Conservation (phyloP, 2,329 filamentous ascomycete species). For the Colletotrichum sp. region DNA sequence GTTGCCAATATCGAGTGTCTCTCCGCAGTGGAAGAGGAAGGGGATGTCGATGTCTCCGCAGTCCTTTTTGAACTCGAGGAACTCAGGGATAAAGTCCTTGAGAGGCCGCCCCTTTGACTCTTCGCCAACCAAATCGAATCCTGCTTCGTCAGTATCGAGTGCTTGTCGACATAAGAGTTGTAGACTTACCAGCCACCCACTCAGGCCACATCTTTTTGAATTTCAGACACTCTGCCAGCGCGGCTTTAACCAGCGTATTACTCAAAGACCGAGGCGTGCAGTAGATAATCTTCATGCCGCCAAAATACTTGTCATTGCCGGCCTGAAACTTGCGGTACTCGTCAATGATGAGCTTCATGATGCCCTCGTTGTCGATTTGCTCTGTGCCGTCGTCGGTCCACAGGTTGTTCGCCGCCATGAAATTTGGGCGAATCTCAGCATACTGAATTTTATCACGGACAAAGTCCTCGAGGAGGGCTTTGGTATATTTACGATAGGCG, state of each 20-base stretch:
- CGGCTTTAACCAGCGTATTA: constrained; percentile 47
- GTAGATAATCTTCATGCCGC: constrained; percentile 74
- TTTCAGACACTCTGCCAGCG: constrained; percentile 65
- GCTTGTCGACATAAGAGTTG: neutral
- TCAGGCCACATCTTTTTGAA: constrained; percentile 62
- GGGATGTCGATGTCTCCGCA: constrained; percentile 67
- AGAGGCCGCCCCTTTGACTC: constrained; percentile 67
- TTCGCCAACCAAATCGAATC: constrained; percentile 75
- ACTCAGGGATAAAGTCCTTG: constrained; percentile 56
- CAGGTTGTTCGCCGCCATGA: constrained; percentile 68
- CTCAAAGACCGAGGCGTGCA: constrained; percentile 70
- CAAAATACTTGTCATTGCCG: constrained; percentile 51
- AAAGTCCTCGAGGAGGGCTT: constrained; percentile 64
- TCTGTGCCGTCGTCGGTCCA: constrained; percentile 60
- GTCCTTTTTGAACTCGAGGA: constrained; percentile 59
- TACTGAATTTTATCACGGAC: constrained; percentile 72
- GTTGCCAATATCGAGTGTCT: constrained; percentile 71
- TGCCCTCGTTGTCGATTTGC: constrained; percentile 59
- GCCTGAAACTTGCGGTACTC: constrained; percentile 55
- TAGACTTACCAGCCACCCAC: constrained; percentile 66
- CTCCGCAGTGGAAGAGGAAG: constrained; percentile 79
- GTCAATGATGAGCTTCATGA: constrained; percentile 65
- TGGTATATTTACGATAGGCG: constrained; percentile 67
- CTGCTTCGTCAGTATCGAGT: constrained; percentile 35
- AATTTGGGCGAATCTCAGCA: constrained; percentile 73